Evolutionary conservation across 225 moss, liverwort and hornwort species (phyloP).

Genomic region (Polytrichum formosum): DNA sequence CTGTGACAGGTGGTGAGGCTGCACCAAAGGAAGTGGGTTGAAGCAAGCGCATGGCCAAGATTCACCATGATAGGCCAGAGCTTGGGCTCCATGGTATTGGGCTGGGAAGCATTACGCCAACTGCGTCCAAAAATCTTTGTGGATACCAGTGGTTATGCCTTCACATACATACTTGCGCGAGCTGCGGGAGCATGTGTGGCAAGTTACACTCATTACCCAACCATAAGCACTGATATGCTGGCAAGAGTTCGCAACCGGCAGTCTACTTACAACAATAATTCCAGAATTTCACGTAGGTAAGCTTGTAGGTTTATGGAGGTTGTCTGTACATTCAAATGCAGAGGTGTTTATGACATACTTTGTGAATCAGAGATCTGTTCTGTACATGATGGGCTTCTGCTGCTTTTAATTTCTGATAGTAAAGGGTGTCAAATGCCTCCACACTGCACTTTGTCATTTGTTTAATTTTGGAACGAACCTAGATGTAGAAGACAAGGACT

Average conservation of each 20-base stretch:
- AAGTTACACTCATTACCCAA: conserved; percentile 96
- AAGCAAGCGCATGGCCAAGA: conserved; percentile 69
- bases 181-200: conserved; percentile 74
- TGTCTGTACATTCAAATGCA: too few species aligned
- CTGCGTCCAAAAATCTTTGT: conserved; percentile 72
- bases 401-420: too few species aligned
- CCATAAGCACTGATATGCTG: conserved; percentile 96
- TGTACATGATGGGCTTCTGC: too few species aligned
- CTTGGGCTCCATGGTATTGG: conserved; percentile 82
- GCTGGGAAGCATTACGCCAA: conserved; percentile 88
- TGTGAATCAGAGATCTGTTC: too few species aligned
- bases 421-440: too few species aligned
- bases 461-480: not conserved
- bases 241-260: conserved; percentile 63
- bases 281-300: conserved; percentile 64
- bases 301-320: not conserved
- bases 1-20: conserved; percentile 63
- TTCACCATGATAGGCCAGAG: conserved; percentile 93
- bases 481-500: not conserved
- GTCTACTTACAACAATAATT: conserved; percentile 76
- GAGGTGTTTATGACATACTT: too few species aligned
- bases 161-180: conserved; percentile 83
- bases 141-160: conserved; percentile 93
- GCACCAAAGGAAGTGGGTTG: conserved; percentile 78
- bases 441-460: not conserved